A percentile compares a stretch with the other conserved stretches of the same genome.
These are phyloP conservation scores for Russula sp. DNA, from an alignment of 768 basidiomycete genomes.

Conservation along the genomic window DNA sequence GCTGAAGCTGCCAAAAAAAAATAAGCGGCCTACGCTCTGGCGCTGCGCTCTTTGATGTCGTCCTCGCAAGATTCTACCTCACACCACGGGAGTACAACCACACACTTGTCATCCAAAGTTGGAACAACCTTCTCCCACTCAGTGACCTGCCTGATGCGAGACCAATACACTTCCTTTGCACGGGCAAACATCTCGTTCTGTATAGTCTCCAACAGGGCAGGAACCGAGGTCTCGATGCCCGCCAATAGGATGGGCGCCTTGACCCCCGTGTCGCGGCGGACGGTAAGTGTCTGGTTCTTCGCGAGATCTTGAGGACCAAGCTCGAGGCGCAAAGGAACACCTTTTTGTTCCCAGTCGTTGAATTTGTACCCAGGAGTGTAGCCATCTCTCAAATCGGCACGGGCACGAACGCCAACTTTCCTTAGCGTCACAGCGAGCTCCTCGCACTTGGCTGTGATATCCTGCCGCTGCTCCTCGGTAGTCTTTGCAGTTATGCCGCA, in stretches of 20 bases:
- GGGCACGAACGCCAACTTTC: conserved; percentile 70
- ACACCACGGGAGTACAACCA: conserved; percentile 94
- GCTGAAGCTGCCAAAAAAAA: neutral
- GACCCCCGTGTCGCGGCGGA: conserved; percentile 72
- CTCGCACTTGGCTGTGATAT: conserved; percentile 71
- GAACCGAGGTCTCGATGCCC: conserved; percentile 44
- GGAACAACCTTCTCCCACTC: conserved; percentile 94
- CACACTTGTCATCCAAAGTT: conserved; percentile 78
- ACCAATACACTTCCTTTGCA: conserved; percentile 68
- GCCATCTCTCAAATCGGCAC: conserved; percentile 87
- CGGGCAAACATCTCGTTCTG: conserved; percentile 81
- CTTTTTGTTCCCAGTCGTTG: conserved; percentile 99
- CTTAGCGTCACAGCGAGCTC: conserved; percentile 67
- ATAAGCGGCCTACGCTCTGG: conserved; percentile 55
- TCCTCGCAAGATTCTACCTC: conserved; percentile 91
- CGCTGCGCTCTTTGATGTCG: conserved; percentile 94
- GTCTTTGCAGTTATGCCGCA: conserved; percentile 90
- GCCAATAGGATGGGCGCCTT: conserved; percentile 49
- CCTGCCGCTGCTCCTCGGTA: conserved; percentile 53
- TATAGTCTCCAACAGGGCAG: conserved; percentile 71
- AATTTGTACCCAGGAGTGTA: conserved; percentile 99
- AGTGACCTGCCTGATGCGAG: conserved; percentile 62
- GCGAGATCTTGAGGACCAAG: conserved; percentile 89
- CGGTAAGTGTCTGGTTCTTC: conserved; percentile 72
- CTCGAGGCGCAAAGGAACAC: conserved; percentile 95